Conservation (phyloP, 228 moss, liverwort and hornwort species). For the Sphagnum fallax region DNA sequence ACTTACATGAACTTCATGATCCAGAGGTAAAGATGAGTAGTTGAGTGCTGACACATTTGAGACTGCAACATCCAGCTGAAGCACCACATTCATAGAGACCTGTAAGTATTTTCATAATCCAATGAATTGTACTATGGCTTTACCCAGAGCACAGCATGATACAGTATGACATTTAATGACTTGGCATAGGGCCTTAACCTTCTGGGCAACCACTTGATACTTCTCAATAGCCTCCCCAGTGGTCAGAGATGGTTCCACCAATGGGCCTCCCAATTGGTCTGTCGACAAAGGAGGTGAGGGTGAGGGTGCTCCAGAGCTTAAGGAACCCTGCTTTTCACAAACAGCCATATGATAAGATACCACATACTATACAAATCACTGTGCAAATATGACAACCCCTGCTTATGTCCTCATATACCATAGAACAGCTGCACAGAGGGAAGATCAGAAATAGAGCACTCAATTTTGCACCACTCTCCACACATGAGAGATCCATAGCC, state of each 20-base stretch:
- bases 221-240: slow-evolving; percentile 95
- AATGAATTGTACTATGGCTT: not conserved
- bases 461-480: too few relatives aligned
- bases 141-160: not conserved
- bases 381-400: too few relatives aligned
- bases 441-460: too few relatives aligned
- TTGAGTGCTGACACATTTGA: slow-evolving; percentile 52
- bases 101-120: not conserved
- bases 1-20: slow-evolving; percentile 86
- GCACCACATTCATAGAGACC: slow-evolving; percentile 3
- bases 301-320: slow-evolving; percentile 37
- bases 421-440: too few relatives aligned
- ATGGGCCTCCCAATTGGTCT: slow-evolving; percentile 50
- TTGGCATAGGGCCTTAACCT: slow-evolving; percentile 34
- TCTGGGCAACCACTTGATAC: slow-evolving; percentile 81
- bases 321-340: slow-evolving; percentile 17
- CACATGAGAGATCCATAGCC: too few relatives aligned
- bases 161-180: not conserved
- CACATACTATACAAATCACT: too few relatives aligned
- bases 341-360: not conserved
- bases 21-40: slow-evolving; percentile 55
- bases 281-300: slow-evolving; percentile 40
- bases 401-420: too few relatives aligned
- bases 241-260: slow-evolving; percentile 66
- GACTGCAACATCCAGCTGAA: slow-evolving; percentile 76